Evolutionary conservation across 2,329 filamentous ascomycete species (phyloP).

Genomic region (Aspergillus proliferans): DNA sequence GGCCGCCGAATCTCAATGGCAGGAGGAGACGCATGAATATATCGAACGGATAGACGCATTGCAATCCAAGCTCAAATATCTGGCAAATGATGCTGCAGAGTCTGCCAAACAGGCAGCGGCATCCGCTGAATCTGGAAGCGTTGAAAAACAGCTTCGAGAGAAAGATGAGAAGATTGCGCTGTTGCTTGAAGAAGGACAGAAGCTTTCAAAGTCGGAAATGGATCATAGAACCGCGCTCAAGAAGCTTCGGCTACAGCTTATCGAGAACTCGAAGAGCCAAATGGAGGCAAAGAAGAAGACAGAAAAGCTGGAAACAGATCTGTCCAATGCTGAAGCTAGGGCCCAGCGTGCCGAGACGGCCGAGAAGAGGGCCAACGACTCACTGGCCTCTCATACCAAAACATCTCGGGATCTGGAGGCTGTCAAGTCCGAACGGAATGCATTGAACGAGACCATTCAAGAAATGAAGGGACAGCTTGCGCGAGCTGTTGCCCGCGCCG

Average conservation of each 20-base stretch:
- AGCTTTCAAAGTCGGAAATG: conserved; percentile 77
- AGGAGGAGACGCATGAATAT: conserved; percentile 77
- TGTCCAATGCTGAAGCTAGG: conserved; percentile 46
- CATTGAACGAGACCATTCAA: conserved; percentile 59
- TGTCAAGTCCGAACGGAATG: conserved; percentile 57
- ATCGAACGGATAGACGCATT: conserved; percentile 87
- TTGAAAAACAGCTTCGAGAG: conserved; percentile 75
- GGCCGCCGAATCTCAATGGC: conserved; percentile 53
- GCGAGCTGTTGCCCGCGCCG: conserved; percentile 60
- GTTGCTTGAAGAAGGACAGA: conserved; percentile 87
- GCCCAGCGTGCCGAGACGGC: conserved; percentile 55
- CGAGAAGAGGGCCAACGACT: conserved; percentile 52
- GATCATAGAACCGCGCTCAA: conserved; percentile 78
- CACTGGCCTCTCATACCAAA: conserved; percentile 46
- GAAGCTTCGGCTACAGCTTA: conserved; percentile 56
- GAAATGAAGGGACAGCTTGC: conserved; percentile 65
- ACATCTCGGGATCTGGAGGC: conserved; percentile 54
- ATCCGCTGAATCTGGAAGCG: conserved; percentile 57
- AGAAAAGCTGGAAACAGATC: conserved; percentile 57
- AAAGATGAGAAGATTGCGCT: conserved; percentile 86
- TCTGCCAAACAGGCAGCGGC: conserved; percentile 63
- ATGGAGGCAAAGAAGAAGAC: conserved; percentile 50
- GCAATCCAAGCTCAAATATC: conserved; percentile 82
- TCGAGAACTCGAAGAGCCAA: conserved; percentile 48
- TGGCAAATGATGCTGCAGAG: conserved; percentile 73